phyloP scores from a whole-genome alignment of 2,329 filamentous ascomycete genomes.

The Fusarium odoratissimum region DNA sequence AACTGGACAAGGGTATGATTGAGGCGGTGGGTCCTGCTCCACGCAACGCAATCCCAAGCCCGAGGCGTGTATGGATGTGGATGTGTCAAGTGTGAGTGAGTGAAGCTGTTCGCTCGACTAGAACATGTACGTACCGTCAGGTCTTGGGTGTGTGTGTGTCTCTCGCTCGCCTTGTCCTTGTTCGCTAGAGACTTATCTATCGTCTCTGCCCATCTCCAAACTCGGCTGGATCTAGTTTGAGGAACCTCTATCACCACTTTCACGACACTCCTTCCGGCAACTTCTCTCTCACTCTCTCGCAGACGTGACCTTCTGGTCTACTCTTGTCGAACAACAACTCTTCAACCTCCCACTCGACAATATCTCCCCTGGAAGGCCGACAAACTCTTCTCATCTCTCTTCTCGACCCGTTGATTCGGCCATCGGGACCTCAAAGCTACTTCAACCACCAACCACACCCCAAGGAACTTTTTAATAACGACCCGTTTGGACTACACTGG shows the following conservation, averaged over 20 bases:
- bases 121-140: conserved; percentile 37
- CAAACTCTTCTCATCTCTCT: conserved; percentile 15
- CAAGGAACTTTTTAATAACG: conserved; percentile 36
- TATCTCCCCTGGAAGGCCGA: conserved; percentile 33
- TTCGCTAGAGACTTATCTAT: conserved; percentile 41
- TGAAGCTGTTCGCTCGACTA: background rate
- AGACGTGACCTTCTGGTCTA: conserved; percentile 46
- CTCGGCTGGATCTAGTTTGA: conserved; percentile 35
- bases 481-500: conserved; percentile 46
- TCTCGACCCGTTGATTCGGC: conserved; percentile 65
- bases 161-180: conserved; percentile 44
- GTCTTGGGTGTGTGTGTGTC: conserved; percentile 32
- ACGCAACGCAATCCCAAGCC: conserved; percentile 54
- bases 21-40: conserved; percentile 43
- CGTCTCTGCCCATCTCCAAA: conserved; percentile 38
- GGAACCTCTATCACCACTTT: conserved; percentile 47
- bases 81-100: background rate
- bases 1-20: conserved; percentile 47
- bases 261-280: conserved; percentile 55
- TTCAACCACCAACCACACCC: conserved; percentile 38
- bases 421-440: conserved; percentile 48
- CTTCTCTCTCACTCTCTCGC: conserved; percentile 32
- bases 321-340: conserved; percentile 35
- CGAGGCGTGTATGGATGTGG: conserved; percentile 41
- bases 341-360: conserved; percentile 30